These are phyloP conservation scores for Punctularia strigosozonata DNA, from an alignment of 768 basidiomycete genomes.

Conservation along the genomic window DNA sequence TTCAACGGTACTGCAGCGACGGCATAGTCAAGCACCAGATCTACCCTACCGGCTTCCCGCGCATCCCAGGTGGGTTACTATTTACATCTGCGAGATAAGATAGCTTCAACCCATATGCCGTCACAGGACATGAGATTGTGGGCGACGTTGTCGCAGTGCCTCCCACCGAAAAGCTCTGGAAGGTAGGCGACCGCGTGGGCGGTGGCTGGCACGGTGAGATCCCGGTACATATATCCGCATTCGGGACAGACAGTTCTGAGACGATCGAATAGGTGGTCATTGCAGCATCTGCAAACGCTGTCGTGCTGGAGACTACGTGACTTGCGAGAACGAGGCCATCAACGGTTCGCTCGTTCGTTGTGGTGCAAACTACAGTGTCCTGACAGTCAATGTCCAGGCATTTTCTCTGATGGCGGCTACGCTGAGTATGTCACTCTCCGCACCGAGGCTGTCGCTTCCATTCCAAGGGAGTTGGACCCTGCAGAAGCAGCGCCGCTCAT, in stretches of 20 bases:
- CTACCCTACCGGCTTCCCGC: not conserved
- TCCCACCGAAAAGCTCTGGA: conserved; percentile 1
- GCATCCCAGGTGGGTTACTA: too few species aligned
- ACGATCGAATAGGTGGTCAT: too few species aligned
- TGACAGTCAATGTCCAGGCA: not conserved
- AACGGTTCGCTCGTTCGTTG: conserved; percentile 5
- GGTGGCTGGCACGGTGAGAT: conserved; percentile 8
- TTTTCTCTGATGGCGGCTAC: conserved; percentile 8
- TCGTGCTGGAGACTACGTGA: conserved; percentile 3
- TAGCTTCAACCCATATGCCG: too few species aligned
- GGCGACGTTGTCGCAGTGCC: conserved; percentile 4
- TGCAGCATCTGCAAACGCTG: conserved; percentile 5
- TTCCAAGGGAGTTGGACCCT: conserved; percentile 7
- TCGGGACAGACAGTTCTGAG: too few species aligned
- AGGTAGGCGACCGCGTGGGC: conserved; percentile 6
- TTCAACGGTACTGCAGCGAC: not conserved
- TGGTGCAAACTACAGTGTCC: not conserved
- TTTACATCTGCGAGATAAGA: too few species aligned
- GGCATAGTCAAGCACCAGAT: not conserved
- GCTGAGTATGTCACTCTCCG: conserved; percentile 6
- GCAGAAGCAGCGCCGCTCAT: conserved; percentile 8
- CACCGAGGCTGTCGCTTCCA: conserved; percentile 3
- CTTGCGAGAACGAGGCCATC: conserved; percentile 3
- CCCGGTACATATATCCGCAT: too few species aligned
- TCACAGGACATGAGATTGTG: conserved; percentile 8